A percentile compares a stretch with the other conserved stretches of the same genome.
Conservation (phyloP, 225 moss, liverwort and hornwort genomes). For the Anthoceros angustus region DNA sequence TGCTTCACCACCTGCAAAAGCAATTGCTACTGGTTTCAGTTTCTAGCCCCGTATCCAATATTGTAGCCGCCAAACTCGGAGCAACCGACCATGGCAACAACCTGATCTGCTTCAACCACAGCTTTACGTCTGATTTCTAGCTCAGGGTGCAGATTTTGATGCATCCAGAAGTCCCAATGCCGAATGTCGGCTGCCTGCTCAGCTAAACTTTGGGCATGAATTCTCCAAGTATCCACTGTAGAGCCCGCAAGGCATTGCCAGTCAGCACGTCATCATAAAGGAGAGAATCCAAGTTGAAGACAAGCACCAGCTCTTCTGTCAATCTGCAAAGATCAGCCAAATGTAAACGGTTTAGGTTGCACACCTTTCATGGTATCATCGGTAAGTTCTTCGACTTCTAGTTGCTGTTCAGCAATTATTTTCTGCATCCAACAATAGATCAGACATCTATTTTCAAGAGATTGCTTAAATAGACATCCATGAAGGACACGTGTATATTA, state of each 20-base stretch:
- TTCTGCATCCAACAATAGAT: slow-evolving; percentile 26
- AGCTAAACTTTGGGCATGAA: slow-evolving; percentile 68
- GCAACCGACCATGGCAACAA: slow-evolving; percentile 14
- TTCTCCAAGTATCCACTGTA: slow-evolving; percentile 90
- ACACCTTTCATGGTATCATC: slow-evolving; percentile 79
- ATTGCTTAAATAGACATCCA: not conserved
- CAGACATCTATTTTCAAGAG: too few species aligned
- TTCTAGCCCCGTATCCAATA: not conserved
- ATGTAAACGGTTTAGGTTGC: slow-evolving; percentile 10
- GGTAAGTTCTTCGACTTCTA: slow-evolving; percentile 59
- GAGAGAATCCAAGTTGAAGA: too few species aligned
- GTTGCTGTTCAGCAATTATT: slow-evolving; percentile 47
- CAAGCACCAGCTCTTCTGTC: too few species aligned
- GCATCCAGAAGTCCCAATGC: slow-evolving; percentile 75
- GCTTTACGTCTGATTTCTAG: slow-evolving; percentile 72
- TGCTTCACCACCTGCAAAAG: slow-evolving; percentile 61
- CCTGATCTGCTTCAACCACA: slow-evolving; percentile 79
- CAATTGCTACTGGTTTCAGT: not conserved
- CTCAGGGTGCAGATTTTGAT: slow-evolving; percentile 71
- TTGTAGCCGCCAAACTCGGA: not conserved
- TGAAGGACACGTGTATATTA: not conserved
- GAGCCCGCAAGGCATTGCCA: too few species aligned
- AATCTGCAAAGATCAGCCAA: slow-evolving; percentile 6
- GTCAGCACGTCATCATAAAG: too few species aligned
- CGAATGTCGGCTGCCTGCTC: slow-evolving; percentile 68